phyloP scores from a whole-genome alignment of 352 stramenopile genomes.

The Globisporangium splendens region DNA sequence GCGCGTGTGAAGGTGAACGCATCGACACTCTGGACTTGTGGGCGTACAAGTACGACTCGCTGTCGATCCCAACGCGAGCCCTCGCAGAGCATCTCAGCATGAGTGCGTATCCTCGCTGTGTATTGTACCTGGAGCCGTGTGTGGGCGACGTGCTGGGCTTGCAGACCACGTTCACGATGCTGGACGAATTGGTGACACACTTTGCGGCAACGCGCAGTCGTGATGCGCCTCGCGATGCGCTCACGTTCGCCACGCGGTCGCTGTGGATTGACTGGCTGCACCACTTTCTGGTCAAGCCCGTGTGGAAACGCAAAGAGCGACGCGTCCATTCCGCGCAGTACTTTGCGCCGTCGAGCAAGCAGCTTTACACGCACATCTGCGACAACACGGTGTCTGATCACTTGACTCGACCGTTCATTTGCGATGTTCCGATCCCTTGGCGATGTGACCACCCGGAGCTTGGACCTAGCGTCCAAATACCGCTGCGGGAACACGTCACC shows the following conservation, averaged over 20 bases:
- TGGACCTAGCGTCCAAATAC: slow-evolving; percentile 8
- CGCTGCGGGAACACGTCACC: slow-evolving; percentile 23
- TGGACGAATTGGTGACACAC: slow-evolving; percentile 23
- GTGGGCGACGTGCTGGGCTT: slow-evolving; percentile 14
- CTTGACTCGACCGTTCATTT: not conserved
- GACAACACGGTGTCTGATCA: not conserved
- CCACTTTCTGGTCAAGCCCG: slow-evolving; percentile 20
- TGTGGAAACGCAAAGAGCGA: slow-evolving; percentile 14
- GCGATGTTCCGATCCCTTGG: slow-evolving; percentile 14
- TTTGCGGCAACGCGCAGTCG: no score
- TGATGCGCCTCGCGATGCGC: not conserved
- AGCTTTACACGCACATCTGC: slow-evolving; percentile 17
- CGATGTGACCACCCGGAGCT: slow-evolving; percentile 20
- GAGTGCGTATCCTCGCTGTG: slow-evolving; percentile 1
- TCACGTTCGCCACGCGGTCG: slow-evolving; percentile 20
- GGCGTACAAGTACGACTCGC: slow-evolving; percentile 39
- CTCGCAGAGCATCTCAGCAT: slow-evolving; percentile 7
- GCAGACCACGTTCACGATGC: slow-evolving; percentile 24
- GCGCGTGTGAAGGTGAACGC: slow-evolving; percentile 8
- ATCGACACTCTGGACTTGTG: slow-evolving; percentile 19
- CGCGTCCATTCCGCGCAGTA: slow-evolving; percentile 24
- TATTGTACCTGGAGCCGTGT: slow-evolving; percentile 9
- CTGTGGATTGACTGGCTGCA: slow-evolving; percentile 35
- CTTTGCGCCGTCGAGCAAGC: slow-evolving; percentile 1
- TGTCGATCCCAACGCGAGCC: slow-evolving; percentile 17